Evolutionary conservation across 2,329 filamentous ascomycete genomes (phyloP).

Genomic region (Ophiostoma sp.): DNA sequence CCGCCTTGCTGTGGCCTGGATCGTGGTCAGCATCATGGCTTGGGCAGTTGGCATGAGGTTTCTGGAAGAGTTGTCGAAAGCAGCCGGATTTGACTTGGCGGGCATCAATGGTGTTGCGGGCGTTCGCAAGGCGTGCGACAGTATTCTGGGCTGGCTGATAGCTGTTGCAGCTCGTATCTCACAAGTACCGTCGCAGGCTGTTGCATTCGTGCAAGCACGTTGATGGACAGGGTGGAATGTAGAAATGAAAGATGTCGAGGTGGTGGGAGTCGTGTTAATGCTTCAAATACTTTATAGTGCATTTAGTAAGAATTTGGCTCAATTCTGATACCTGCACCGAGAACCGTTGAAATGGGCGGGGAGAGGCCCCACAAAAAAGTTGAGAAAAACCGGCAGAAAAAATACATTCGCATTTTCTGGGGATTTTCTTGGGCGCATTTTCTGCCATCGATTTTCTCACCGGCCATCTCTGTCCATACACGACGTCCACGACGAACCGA

Average conservation of each 20-base stretch:
- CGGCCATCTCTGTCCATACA: neutral
- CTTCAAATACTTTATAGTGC: neutral
- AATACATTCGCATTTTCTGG: neutral
- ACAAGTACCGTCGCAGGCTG: neutral
- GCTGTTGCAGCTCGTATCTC: neutral
- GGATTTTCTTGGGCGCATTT: neutral
- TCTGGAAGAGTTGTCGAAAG: neutral
- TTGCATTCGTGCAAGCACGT: too few relatives aligned
- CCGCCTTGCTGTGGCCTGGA: neutral
- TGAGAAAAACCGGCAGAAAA: conserved; percentile 25
- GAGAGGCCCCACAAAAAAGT: conserved; percentile 15
- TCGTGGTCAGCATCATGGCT: neutral
- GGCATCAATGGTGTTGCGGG: neutral
- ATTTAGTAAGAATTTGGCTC: neutral
- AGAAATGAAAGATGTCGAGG: neutral
- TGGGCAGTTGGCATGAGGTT: neutral
- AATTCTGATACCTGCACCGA: neutral
- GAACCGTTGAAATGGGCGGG: neutral
- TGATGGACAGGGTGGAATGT: neutral
- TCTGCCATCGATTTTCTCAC: conserved; percentile 1
- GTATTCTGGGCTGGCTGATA: neutral
- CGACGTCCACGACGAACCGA: neutral
- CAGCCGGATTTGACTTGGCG: neutral
- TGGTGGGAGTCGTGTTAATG: neutral
- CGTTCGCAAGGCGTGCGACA: neutral